Conservation (phyloP, 1,284 basidiomycete species). For the Apiotrichum domesticum region DNA sequence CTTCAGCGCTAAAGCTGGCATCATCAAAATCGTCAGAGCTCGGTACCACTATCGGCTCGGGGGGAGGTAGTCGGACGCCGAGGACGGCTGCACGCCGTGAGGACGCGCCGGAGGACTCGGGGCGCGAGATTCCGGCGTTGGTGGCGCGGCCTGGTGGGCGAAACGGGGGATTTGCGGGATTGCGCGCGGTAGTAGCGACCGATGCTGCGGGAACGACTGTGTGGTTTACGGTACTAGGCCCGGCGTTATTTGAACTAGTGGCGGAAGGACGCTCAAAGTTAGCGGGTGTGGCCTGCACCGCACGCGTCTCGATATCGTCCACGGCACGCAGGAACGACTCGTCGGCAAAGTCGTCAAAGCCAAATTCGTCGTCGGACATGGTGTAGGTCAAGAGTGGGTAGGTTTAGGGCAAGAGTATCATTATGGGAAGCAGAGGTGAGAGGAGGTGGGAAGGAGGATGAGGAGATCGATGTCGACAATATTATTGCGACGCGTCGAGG, state of each 20-base stretch:
- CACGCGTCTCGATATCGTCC: slow-evolving; percentile 29
- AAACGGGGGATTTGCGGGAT: slow-evolving; percentile 5
- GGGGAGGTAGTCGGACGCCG: slow-evolving; percentile 5
- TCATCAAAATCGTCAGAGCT: slow-evolving; percentile 24
- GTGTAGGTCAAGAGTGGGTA: neutral
- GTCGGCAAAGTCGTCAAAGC: slow-evolving; percentile 31
- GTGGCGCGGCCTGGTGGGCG: neutral
- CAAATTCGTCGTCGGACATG: slow-evolving; percentile 15
- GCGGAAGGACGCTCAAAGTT: too few relatives aligned
- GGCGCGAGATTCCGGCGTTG: too few relatives aligned
- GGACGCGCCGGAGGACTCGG: neutral
- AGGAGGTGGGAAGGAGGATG: too few relatives aligned
- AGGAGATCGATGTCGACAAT: too few relatives aligned
- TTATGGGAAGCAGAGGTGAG: too few relatives aligned
- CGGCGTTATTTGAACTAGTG: too few relatives aligned
- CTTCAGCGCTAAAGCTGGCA: slow-evolving; percentile 14
- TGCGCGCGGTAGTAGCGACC: neutral
- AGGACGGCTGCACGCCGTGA: slow-evolving; percentile 8
- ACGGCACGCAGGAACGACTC: slow-evolving; percentile 37
- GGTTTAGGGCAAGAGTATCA: too few relatives aligned
- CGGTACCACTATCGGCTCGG: neutral
- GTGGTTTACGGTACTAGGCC: neutral
- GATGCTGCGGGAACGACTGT: neutral
- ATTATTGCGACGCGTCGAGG: too few relatives aligned
- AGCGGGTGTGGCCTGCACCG: neutral